phyloP scores from a whole-genome alignment of 345 rosid genomes.

The Hibiscus trionum region DNA sequence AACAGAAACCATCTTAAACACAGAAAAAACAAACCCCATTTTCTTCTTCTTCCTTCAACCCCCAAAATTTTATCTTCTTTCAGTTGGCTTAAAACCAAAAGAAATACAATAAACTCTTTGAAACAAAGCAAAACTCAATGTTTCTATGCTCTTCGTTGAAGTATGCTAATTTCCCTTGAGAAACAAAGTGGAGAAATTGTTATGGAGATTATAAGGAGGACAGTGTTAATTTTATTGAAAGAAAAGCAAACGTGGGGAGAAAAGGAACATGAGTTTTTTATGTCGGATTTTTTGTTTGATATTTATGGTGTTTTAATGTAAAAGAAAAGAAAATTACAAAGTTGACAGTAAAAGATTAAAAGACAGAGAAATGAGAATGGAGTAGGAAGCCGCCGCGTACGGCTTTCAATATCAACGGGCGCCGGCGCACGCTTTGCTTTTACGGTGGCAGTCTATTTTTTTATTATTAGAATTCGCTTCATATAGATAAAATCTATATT shows the following conservation, averaged over 20 bases:
- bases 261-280: neutral
- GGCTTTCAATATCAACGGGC: neutral
- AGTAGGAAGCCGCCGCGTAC: neutral
- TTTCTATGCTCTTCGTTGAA: neutral
- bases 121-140: neutral
- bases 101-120: neutral
- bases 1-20: constrained; percentile 12
- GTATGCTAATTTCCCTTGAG: neutral
- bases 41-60: neutral
- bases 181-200: neutral
- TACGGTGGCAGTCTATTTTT: neutral
- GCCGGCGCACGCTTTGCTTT: constrained; percentile 3
- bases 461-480: too few relatives aligned
- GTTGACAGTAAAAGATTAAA: neutral
- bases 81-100: neutral
- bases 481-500: too few relatives aligned
- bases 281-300: neutral
- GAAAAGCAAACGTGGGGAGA: constrained; percentile 1
- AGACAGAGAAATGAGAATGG: neutral
- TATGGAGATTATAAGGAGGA: neutral
- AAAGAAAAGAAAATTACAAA: neutral
- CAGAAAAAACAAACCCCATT: constrained; percentile 28
- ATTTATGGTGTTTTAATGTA: neutral
- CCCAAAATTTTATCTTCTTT: neutral
- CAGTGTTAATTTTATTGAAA: neutral